phyloP scores from a whole-genome alignment of 2,329 filamentous ascomycete species.

The Westerdykella sp. region DNA sequence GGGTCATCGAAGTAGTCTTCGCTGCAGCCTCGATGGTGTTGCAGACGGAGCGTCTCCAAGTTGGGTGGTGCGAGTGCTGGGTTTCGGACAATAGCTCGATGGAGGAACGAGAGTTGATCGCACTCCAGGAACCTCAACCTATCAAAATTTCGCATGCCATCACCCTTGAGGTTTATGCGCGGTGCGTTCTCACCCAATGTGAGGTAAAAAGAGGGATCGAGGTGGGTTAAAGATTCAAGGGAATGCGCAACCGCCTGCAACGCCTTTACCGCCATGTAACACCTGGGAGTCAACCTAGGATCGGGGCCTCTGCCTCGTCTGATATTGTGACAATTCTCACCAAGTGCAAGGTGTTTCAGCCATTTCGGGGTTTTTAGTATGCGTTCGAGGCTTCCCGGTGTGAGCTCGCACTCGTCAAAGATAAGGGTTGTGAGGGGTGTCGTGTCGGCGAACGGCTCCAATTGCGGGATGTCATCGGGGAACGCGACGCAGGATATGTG shows the following conservation, averaged over 20 bases:
- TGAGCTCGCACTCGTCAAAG: constrained; percentile 33
- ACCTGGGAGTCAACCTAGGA: constrained; percentile 12
- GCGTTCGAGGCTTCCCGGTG: constrained; percentile 15
- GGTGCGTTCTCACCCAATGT: constrained; percentile 6
- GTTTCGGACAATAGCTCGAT: constrained; percentile 21
- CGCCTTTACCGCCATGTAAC: constrained; percentile 11
- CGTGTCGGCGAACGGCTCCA: constrained; percentile 12
- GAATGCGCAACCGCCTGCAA: constrained; percentile 26
- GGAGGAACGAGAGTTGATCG: constrained; percentile 27
- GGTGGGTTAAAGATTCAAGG: constrained; percentile 23
- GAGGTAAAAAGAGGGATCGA: constrained; percentile 17
- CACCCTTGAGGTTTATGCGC: constrained; percentile 14
- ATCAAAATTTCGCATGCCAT: constrained; percentile 29
- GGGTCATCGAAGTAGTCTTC: constrained; percentile 23
- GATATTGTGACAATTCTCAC: constrained; percentile 30
- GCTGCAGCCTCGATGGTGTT: constrained; percentile 9
- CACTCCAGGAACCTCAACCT: constrained; percentile 23
- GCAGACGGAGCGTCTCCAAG: constrained; percentile 22
- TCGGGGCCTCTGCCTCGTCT: constrained; percentile 3
- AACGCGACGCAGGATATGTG: constrained; percentile 30
- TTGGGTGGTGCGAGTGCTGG: constrained; percentile 24
- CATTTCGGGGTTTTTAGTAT: constrained; percentile 25
- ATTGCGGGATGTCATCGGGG: constrained; percentile 12
- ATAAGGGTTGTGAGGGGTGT: constrained; percentile 29
- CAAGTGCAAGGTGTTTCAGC: constrained; percentile 28